Evolutionary conservation across 2,329 filamentous ascomycete genomes (phyloP), one percentile per base, ranked within the genome.

Genomic region (Sordariomycetes sp.): DNA sequence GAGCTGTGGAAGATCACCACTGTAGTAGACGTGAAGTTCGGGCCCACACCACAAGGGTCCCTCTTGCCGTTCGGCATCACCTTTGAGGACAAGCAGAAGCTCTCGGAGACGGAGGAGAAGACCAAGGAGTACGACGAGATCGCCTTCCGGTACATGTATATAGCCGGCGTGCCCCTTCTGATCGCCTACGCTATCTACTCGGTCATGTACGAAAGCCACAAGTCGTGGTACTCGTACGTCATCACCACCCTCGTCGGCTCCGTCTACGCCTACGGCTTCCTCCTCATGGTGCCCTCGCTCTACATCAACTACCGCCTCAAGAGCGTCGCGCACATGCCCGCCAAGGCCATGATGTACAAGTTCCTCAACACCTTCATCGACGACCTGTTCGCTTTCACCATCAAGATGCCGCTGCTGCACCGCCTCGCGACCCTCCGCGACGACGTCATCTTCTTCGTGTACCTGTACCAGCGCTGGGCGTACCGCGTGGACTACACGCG

Each of bases 291-390:
- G 10, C 94, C 94, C 16, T 88, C 86, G 60, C 79, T 99, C 37
- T 99, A 97, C 77, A 99, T 99, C 83, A 99, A 99, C 80, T 99
- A 99, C 78, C 87, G 93, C 14, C 83, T 99, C 64, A 96, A 93
- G 80, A 88, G 86, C 64, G 90, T 97, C 37, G 94, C 94, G 12
- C 94, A 99, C 74, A 96, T 99, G 93, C 92, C 94, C 1, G 90
- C 81, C 64, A 93, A 90, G 75, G 91, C 94, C 54, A 94, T 99
- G 90, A 93, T 87, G 71, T 97, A 97, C 82, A 97, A 97, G 76
- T 96, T 96, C 74, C 77, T 97, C 63, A 97, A 97, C 76, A 97
- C 94, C 5, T 99, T 99, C 71, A 97, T 99, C 70, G 94, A 99
- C 72, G 94, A 99, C 69, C 79, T 99, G 35, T 99, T 99, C 69